Base-by-base conservation (phyloP, 306 rosid species). In the Senna siamea region DNA sequence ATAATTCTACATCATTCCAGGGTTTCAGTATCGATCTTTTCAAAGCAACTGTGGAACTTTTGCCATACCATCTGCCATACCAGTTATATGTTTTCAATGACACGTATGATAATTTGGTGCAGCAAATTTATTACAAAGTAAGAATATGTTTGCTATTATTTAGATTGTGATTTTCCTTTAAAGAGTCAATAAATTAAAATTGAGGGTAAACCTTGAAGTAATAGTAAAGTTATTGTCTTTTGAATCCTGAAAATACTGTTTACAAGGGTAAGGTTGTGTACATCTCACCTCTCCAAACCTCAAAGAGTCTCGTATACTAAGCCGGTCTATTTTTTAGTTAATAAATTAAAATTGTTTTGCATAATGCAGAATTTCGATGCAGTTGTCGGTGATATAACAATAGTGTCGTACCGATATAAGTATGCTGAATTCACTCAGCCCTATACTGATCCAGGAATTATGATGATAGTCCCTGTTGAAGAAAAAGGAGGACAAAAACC, bases 381-480 rank as follows among this genome's bases (percentile, higher is more conserved):
- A 19, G 85, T 75, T 4, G 75, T 87, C 35, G 88, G 91, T 52
- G 87, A 87, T 60, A 76, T 87, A 15, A 23, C 85, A 38, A 75
- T 87, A 44, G 72, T 75, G 23, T 60, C 86, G 0, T 8, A 0
- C 1, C 69, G 92, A 3, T 85, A 58, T 37, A 17, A 59, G 6
- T 28, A 78, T 57, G 87, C 72, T 7, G 82, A 80, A 43, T 85
- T 82, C 69, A 72, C 85, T 10, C 70, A 40, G 8, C 86, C 89
- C 2, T 87, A 76, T 56, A 69, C 84, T 12, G 81, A 85, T 66
- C 41, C 83, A 19, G 92, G 89, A 56, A 14, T 85, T 26, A 75
- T 70, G 56, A 87, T 85, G 92, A 20, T 87, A 60, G 92, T 80
- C 51, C 85, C 83, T n/a, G 50, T 79, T 60, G 70, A 22, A 66